A percentile compares a stretch with the other conserved stretches of the same genome.
phyloP scores from a whole-genome alignment of 306 rosid genomes.

The Malus sieversii region DNA sequence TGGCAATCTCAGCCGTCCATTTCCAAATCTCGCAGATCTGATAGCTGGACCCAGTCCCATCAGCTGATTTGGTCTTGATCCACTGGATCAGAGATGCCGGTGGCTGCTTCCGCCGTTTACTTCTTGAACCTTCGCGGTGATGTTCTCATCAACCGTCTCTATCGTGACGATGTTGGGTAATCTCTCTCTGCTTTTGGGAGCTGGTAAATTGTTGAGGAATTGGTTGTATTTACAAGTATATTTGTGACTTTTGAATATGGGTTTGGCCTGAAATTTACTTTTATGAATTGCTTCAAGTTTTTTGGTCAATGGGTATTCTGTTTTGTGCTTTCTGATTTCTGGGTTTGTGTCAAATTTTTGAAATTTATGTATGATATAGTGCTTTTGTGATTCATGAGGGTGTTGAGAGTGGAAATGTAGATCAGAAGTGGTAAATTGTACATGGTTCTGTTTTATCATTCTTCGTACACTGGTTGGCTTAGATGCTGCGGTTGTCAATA shows the following conservation, averaged over 20 bases:
- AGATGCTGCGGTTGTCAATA: neutral
- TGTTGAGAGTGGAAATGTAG: neutral
- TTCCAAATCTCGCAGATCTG: slow-evolving; percentile 25
- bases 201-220: neutral
- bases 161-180: slow-evolving; percentile 96
- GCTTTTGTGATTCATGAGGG: neutral
- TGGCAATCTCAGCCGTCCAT: neutral
- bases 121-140: slow-evolving; percentile 92
- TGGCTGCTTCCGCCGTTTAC: slow-evolving; percentile 89
- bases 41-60: slow-evolving; percentile 1
- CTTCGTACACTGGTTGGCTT: too few species aligned
- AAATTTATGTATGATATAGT: neutral
- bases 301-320: slow-evolving; percentile 5
- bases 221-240: neutral
- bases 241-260: neutral
- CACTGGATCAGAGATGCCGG: slow-evolving; percentile 79
- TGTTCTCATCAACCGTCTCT: slow-evolving; percentile 93
- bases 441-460: neutral
- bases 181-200: neutral
- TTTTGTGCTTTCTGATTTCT: neutral
- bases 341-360: neutral
- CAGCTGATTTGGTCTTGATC: slow-evolving; percentile 24
- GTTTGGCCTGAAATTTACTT: neutral
- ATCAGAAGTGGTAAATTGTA: neutral
- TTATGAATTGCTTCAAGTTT: neutral